Evolutionary conservation across 768 basidiomycete species (phyloP), one percentile per base, ranked within the genome.

Genomic region (Hydnomerulius pinastri): DNA sequence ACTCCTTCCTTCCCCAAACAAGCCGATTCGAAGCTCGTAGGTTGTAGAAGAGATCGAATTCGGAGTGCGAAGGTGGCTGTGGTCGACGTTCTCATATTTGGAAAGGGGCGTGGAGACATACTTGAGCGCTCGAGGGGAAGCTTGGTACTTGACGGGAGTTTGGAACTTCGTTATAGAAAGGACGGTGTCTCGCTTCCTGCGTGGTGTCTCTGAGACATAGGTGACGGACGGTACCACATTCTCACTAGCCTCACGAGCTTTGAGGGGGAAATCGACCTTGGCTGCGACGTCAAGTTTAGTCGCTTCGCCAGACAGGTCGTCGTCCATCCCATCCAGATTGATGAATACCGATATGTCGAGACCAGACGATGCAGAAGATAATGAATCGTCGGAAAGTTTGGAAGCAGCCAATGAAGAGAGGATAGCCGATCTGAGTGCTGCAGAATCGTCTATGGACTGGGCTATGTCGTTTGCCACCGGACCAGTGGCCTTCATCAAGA

Each of bases 21-120:
- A 17, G 0, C 63, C 64, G 37, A 64, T 27, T 40, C 57, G 54
- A 15, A 67, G 30, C 46, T 62, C 55, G 38, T 69, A 63, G 4
- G 65, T 48, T 47, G 67, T 46, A 23, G 67, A 65, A 30, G 67
- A 67, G 9, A 62, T 46, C 11, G 65, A 65, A 10, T 33, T 60
- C 3, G 58, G 29, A 2, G 60, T 56, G 33, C 52, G 51, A 36
- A 61, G 4, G 35, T 61, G 51, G 29, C n/a, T 42, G 23, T 44
- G 6, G 2, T 50, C 53, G 51, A 46, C 25, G 20, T 50, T 63
- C 18, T 57, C 55, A 1, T 51, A 24, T 40, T 52, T 60, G 40
- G 48, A 25, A 1, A 60, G 24, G 1, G 63, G 64, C 4, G 60
- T 63, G 6, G 62, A 62, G 20, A 53, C 18, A 30, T 21, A 12